phyloP scores from a whole-genome alignment of 2,329 filamentous ascomycete species.

The Ophiostoma sp. region DNA sequence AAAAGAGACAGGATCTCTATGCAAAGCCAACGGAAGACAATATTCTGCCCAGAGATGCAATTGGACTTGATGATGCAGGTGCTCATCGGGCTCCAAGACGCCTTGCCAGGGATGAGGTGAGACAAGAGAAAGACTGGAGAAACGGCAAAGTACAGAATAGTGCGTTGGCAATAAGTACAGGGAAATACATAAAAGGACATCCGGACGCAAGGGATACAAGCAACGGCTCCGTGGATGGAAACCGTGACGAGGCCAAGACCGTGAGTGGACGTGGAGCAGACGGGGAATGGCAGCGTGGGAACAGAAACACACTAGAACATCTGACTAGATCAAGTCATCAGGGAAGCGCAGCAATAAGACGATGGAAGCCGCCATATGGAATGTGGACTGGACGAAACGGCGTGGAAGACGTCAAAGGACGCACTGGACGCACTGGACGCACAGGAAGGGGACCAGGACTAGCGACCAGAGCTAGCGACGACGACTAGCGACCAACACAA shows the following conservation, averaged over 20 bases:
- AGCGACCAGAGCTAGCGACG: too few relatives aligned
- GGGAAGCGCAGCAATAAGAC: not conserved
- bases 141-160: constrained; percentile 1
- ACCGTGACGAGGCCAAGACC: not conserved
- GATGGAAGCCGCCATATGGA: constrained; percentile 4
- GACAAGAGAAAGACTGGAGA: constrained; percentile 10
- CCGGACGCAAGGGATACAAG: not conserved
- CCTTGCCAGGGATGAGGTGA: constrained; percentile 1
- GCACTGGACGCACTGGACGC: not conserved
- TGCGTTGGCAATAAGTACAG: not conserved
- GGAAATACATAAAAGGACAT: too few relatives aligned
- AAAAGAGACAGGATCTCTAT: constrained; percentile 5
- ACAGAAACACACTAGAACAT: constrained; percentile 12
- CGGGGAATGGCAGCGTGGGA: not conserved
- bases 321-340: not conserved
- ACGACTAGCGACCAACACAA: constrained; percentile 1
- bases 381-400: not conserved
- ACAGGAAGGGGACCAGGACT: not conserved
- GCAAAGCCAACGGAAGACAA: not conserved
- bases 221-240: not conserved
- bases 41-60: not conserved
- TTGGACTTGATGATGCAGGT: not conserved
- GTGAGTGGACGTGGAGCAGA: not conserved
- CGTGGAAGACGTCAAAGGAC: not conserved
- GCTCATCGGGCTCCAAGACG: not conserved